These are phyloP conservation scores for Lomentospora prolificans DNA, from an alignment of 2,329 filamentous ascomycete species.

Conservation along the genomic window DNA sequence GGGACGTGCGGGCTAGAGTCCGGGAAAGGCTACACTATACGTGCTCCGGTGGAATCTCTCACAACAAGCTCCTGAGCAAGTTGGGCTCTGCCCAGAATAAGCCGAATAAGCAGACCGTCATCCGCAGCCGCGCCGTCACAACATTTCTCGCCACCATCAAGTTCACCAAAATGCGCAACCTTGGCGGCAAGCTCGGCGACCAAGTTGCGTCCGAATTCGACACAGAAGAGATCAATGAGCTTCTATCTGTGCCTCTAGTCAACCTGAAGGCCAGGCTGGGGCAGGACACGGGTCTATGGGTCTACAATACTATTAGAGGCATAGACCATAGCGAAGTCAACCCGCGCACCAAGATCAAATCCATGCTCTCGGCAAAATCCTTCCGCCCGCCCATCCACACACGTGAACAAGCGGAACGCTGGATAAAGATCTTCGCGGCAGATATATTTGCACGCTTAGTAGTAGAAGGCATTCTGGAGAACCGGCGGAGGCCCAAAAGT, in stretches of 20 bases:
- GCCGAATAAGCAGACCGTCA: conserved; percentile 88
- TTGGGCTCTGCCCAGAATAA: conserved; percentile 87
- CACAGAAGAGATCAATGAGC: conserved; percentile 68
- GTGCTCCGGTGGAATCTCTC: conserved; percentile 79
- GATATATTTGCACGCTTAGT: conserved; percentile 86
- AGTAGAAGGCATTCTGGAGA: conserved; percentile 82
- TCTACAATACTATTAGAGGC: conserved; percentile 76
- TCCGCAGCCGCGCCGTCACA: conserved; percentile 72
- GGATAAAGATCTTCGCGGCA: conserved; percentile 83
- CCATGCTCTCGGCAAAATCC: conserved; percentile 93
- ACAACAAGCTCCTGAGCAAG: conserved; percentile 94
- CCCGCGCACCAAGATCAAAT: conserved; percentile 85
- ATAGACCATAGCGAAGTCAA: conserved; percentile 85
- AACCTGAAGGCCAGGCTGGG: conserved; percentile 70
- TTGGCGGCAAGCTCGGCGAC: conserved; percentile 92
- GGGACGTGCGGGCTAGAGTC: conserved; percentile 60
- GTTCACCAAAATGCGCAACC: conserved; percentile 86
- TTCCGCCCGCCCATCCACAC: conserved; percentile 78
- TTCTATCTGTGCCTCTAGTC: conserved; percentile 62
- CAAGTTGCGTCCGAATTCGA: conserved; percentile 72
- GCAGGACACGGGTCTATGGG: conserved; percentile 76
- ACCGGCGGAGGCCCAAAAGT: conserved; percentile 75
- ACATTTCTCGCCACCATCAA: conserved; percentile 78
- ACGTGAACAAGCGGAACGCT: conserved; percentile 67
- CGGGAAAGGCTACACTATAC: conserved; percentile 70